These are phyloP conservation scores for Perilla frutescens DNA, from an alignment of 257 asterid species.

Conservation along the genomic window DNA sequence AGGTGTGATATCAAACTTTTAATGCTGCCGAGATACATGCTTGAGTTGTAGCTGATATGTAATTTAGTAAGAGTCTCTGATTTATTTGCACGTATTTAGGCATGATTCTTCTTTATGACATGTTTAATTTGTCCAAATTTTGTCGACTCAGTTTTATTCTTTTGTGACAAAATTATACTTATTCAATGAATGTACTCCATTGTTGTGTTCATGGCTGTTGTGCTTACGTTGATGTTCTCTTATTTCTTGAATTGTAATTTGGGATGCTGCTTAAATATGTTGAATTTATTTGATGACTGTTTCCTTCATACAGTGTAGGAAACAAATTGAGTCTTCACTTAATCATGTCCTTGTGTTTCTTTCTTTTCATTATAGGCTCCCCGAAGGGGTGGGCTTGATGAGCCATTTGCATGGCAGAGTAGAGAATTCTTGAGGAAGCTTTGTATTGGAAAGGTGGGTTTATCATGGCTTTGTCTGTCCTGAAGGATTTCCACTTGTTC, in stretches of 20 bases:
- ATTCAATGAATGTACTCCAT: background rate
- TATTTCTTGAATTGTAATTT: background rate
- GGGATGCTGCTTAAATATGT: background rate
- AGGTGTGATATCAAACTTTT: background rate
- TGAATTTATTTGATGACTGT: constrained; percentile 13
- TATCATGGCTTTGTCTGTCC: constrained; percentile 22
- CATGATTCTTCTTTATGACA: background rate
- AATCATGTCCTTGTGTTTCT: constrained; percentile 9
- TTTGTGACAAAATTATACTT: background rate
- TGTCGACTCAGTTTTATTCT: background rate
- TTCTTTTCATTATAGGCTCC: constrained; percentile 59
- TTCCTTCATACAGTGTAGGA: background rate
- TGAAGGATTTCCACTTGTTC: constrained; percentile 8
- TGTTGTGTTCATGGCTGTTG: background rate
- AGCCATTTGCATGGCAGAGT: constrained; percentile 99
- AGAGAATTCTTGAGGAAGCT: constrained; percentile 87
- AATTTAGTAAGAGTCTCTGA: background rate
- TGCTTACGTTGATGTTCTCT: background rate
- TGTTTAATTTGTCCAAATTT: background rate
- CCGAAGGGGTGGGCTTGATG: constrained; percentile 84
- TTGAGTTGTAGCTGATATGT: constrained; percentile 12
- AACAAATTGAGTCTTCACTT: background rate
- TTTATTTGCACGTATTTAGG: background rate
- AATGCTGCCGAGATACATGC: constrained; percentile 12
- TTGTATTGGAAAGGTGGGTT: constrained; percentile 85